Percentiles rank a stretch among this genome's conserved stretches.
These are phyloP conservation scores for Tulasnella sp. DNA, from an alignment of 768 basidiomycete genomes.

Conservation along the genomic window DNA sequence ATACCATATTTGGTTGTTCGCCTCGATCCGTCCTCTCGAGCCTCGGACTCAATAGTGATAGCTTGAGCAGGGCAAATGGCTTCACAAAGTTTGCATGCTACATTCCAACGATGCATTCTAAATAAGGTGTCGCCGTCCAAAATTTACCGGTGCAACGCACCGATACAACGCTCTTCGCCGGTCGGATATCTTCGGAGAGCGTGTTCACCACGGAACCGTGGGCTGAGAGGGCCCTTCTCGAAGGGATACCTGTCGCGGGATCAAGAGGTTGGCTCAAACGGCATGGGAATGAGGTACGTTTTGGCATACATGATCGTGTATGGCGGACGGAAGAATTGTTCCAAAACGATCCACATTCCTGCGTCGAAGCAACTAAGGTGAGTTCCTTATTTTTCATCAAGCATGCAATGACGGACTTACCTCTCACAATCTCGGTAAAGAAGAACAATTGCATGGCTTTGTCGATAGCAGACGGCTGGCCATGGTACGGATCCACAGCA, in stretches of 20 bases:
- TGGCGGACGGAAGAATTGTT: constrained; percentile 85
- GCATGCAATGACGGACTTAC: constrained; percentile 33
- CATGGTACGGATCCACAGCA: constrained; percentile 49
- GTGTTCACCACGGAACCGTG: constrained; percentile 97
- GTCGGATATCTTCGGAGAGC: constrained; percentile 92
- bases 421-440: constrained; percentile 95
- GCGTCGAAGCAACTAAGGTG: background rate
- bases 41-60: constrained; percentile 97
- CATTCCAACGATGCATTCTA: background rate
- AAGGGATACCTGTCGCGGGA: constrained; percentile 78
- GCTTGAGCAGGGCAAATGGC: constrained; percentile 99
- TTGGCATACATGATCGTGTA: constrained; percentile 69
- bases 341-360: constrained; percentile 98
- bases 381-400: background rate
- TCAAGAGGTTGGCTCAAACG: constrained; percentile 13
- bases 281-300: background rate
- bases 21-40: constrained; percentile 87
- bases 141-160: constrained; percentile 36
- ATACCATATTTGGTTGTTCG: constrained; percentile 94
- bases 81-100: constrained; percentile 98
- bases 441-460: constrained; percentile 96
- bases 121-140: background rate
- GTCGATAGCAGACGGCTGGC: constrained; percentile 81
- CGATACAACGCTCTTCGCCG: constrained; percentile 97
- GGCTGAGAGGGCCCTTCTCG: constrained; percentile 94